Conservation (phyloP, 2,329 filamentous ascomycete species). For the Bipolaris bicolor region DNA sequence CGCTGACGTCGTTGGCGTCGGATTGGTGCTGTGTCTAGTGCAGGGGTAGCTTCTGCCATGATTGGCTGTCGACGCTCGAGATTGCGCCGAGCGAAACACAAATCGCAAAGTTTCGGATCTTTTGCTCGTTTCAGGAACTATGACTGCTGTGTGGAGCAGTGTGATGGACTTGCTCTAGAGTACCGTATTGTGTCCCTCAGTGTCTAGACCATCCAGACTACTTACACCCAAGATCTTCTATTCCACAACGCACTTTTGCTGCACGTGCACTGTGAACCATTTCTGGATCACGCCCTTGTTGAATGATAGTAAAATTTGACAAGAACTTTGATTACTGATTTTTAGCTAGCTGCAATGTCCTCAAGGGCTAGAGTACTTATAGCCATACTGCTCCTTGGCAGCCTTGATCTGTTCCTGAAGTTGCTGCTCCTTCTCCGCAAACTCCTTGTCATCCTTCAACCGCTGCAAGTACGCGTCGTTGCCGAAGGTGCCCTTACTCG, state of each 20-base stretch:
- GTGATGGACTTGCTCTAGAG: neutral
- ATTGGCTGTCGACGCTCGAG: conserved; percentile 31
- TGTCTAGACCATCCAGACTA: too few relatives aligned
- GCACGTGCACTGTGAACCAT: neutral
- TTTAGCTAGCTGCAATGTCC: neutral
- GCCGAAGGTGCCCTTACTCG: conserved; percentile 45
- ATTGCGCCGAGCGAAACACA: conserved; percentile 11
- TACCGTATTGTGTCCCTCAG: neutral
- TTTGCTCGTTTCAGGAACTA: neutral
- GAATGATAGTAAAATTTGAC: neutral
- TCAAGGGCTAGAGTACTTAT: conserved; percentile 52
- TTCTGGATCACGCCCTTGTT: too few relatives aligned
- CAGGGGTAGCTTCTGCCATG: conserved; percentile 21
- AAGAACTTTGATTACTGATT: neutral
- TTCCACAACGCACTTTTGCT: neutral
- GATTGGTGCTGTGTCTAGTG: conserved; percentile 13
- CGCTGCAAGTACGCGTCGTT: conserved; percentile 53
- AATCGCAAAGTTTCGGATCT: neutral
- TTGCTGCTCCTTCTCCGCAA: conserved; percentile 54
- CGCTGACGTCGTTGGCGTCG: conserved; percentile 39
- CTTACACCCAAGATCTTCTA: neutral
- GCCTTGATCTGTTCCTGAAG: conserved; percentile 46
- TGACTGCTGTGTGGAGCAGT: neutral
- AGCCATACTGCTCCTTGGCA: conserved; percentile 55
- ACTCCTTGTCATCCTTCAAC: conserved; percentile 56